Percentiles rank a stretch among this genome's conserved stretches.
phyloP scores from a whole-genome alignment of 2,329 filamentous ascomycete genomes.

The Penicillium capsulatum region DNA sequence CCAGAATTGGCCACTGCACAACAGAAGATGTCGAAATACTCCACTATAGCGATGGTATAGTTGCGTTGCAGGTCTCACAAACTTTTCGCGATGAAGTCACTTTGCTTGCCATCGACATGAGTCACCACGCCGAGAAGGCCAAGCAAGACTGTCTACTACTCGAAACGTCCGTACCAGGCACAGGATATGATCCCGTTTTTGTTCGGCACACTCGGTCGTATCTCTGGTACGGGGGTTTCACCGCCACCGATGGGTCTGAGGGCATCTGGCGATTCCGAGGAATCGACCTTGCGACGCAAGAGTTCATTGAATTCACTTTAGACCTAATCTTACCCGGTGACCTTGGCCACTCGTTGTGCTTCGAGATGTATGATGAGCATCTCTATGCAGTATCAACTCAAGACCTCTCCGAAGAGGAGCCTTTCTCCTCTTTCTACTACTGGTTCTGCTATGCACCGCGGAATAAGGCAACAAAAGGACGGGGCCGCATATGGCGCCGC shows the following conservation, averaged over 20 bases:
- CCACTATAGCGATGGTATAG: slow-evolving; percentile 54
- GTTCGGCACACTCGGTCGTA: slow-evolving; percentile 60
- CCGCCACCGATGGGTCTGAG: slow-evolving; percentile 50
- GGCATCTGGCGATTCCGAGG: slow-evolving; percentile 61
- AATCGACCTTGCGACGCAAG: slow-evolving; percentile 44
- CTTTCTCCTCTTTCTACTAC: slow-evolving; percentile 65
- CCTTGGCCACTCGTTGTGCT: slow-evolving; percentile 64
- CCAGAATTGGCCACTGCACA: slow-evolving; percentile 36
- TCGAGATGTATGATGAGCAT: slow-evolving; percentile 62
- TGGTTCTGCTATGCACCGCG: slow-evolving; percentile 60
- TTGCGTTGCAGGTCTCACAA: slow-evolving; percentile 56
- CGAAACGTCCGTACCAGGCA: slow-evolving; percentile 42
- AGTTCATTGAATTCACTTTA: slow-evolving; percentile 33
- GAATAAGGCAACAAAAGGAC: slow-evolving; percentile 32
- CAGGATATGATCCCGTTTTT: slow-evolving; percentile 60
- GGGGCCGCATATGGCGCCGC: slow-evolving; percentile 61
- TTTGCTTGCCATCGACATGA: slow-evolving; percentile 52
- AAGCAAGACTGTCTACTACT: slow-evolving; percentile 41
- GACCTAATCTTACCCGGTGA: slow-evolving; percentile 39
- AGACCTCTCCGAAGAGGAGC: slow-evolving; percentile 58
- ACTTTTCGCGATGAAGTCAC: slow-evolving; percentile 43
- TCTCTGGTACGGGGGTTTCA: slow-evolving; percentile 65
- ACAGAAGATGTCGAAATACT: slow-evolving; percentile 52
- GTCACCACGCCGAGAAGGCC: slow-evolving; percentile 10
- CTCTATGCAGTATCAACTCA: slow-evolving; percentile 70